These are phyloP conservation scores for Eragrostis tef DNA, from an alignment of 202 grass and related monocot genomes.

Conservation along the genomic window DNA sequence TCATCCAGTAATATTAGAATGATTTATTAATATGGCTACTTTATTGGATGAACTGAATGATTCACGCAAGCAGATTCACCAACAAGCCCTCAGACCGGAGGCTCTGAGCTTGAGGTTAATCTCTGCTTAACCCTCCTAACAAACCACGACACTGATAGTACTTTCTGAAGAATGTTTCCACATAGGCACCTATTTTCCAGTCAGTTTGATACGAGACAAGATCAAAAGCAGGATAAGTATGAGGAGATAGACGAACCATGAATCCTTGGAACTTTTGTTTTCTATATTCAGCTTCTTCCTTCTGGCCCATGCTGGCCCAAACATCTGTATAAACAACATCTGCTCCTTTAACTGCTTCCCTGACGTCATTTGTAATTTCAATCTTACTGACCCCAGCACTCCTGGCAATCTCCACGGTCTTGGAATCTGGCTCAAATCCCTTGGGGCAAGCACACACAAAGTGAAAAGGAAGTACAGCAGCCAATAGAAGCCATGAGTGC, in stretches of 20 bases:
- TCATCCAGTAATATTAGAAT: constrained; percentile 12
- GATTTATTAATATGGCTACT: too few relatives aligned
- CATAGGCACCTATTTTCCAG: background rate
- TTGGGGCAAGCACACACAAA: constrained; percentile 92
- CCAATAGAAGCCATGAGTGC: constrained; percentile 95
- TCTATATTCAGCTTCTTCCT: constrained; percentile 88
- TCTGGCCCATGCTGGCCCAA: constrained; percentile 99
- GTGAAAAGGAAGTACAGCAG: constrained; percentile 79
- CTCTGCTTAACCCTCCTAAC: too few relatives aligned
- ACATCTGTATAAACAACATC: constrained; percentile 99
- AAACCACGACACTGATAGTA: too few relatives aligned
- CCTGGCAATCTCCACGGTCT: constrained; percentile 78
- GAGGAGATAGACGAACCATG: constrained; percentile 53
- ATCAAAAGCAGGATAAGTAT: background rate
- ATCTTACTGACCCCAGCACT: constrained; percentile 86
- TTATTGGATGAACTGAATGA: too few relatives aligned
- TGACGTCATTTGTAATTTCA: constrained; percentile 88
- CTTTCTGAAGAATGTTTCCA: too few relatives aligned
- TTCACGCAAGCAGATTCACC: too few relatives aligned
- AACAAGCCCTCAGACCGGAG: too few relatives aligned
- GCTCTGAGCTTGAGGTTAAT: too few relatives aligned
- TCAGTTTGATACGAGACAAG: background rate
- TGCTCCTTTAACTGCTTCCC: constrained; percentile 92
- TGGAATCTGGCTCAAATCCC: constrained; percentile 92
- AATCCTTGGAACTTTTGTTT: constrained; percentile 91